Conservation (phyloP, 306 rosid species). For the Quercus rubra region DNA sequence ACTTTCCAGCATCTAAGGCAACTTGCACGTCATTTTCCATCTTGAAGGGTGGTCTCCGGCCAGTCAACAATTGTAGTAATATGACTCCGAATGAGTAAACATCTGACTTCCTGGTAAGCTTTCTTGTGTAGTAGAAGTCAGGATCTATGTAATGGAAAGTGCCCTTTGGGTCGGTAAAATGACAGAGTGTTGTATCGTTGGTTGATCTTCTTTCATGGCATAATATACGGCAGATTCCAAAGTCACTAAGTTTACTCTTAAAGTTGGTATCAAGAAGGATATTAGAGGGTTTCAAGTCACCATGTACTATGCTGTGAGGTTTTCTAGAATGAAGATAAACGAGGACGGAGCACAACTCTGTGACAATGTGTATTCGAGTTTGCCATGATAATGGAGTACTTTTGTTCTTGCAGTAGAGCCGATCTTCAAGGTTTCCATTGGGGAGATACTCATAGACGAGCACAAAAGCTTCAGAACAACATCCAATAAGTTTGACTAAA, state of each 20-base stretch:
- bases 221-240: slow-evolving; percentile 45
- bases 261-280: slow-evolving; percentile 40
- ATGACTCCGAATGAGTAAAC: slow-evolving; percentile 54
- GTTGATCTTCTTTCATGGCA: slow-evolving; percentile 11
- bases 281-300: slow-evolving; percentile 57
- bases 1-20: slow-evolving; percentile 31
- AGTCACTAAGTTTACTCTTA: slow-evolving; percentile 53
- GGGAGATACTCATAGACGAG: slow-evolving; percentile 50
- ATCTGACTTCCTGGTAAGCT: slow-evolving; percentile 46
- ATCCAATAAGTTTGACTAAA: slow-evolving; percentile 46
- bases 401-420: slow-evolving; percentile 41
- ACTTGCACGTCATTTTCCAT: slow-evolving; percentile 32
- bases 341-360: slow-evolving; percentile 51
- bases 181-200: slow-evolving; percentile 24
- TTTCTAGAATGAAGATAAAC: slow-evolving; percentile 45
- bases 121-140: slow-evolving; percentile 36
- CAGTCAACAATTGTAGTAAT: slow-evolving; percentile 37
- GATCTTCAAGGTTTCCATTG: slow-evolving; percentile 59
- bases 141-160: slow-evolving; percentile 44
- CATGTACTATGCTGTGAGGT: slow-evolving; percentile 49
- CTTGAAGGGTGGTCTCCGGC: slow-evolving; percentile 22
- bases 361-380: slow-evolving; percentile 36
- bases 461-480: slow-evolving; percentile 45
- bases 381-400: slow-evolving; percentile 54
- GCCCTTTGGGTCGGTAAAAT: slow-evolving; percentile 43